phyloP scores from a whole-genome alignment of 2,329 filamentous ascomycete genomes.

The Exophiala lecanii-corni region DNA sequence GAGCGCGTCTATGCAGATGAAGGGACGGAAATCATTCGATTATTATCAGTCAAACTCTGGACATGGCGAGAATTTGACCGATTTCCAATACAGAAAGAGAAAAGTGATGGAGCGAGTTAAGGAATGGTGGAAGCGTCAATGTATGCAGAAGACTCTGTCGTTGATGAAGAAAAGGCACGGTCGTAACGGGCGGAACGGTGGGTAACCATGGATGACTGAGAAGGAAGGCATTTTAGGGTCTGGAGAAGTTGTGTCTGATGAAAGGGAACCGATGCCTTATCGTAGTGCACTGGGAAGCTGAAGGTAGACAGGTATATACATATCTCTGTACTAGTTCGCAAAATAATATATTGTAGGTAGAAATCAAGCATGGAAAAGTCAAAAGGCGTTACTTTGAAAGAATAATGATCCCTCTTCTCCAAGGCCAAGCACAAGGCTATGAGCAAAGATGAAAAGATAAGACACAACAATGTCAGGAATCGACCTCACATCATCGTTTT shows the following conservation, averaged over 20 bases:
- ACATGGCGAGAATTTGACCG: constrained; percentile 23
- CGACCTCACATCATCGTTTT: neutral
- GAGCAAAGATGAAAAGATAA: neutral
- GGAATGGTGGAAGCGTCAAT: constrained; percentile 24
- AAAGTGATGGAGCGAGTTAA: constrained; percentile 24
- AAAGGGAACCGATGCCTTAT: too few species aligned
- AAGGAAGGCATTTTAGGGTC: too few species aligned
- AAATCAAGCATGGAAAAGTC: too few species aligned
- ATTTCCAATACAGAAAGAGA: constrained; percentile 26
- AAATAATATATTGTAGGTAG: too few species aligned
- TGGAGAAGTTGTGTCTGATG: too few species aligned
- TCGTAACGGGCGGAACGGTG: constrained; percentile 3
- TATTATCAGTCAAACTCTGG: constrained; percentile 11
- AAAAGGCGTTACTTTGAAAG: too few species aligned
- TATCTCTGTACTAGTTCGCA: too few species aligned
- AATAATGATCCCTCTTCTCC: neutral
- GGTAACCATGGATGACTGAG: neutral
- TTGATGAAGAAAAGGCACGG: constrained; percentile 13
- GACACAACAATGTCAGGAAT: neutral
- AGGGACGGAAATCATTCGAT: constrained; percentile 13
- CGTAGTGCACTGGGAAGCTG: too few species aligned
- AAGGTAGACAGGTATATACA: too few species aligned
- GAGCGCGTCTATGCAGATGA: constrained; percentile 13
- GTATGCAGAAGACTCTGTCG: constrained; percentile 18
- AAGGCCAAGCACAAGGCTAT: neutral